Base-by-base conservation (phyloP, 2,329 filamentous ascomycete genomes). In the Calonectria hongkongensis region DNA sequence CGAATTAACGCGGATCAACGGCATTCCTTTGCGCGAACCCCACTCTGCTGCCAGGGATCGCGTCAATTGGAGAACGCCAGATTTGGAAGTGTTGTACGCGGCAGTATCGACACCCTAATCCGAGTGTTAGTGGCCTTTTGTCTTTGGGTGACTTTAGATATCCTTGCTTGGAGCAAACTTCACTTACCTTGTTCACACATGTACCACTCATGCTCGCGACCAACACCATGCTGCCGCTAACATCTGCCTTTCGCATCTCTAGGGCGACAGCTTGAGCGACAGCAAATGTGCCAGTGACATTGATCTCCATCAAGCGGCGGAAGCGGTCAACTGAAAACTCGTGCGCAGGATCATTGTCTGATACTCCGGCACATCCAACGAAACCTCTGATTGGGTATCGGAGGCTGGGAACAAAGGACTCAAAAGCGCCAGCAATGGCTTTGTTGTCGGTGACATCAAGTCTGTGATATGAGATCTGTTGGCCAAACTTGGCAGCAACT, bases 11-110 rank as follows among this genome's bases (percentile, higher is more conserved):
- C 88, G 83, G 60, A 91, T 89, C 1, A 81, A 75, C 0, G 81
- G 87, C 83, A 80, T 80, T 74, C 77, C 81, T 65, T 73, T 77
- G 56, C 84, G 83, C 30, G 83, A 84, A 58, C 83, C 87, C 88
- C 85, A 90, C 79, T 90, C 89, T 75, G 88, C 88, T 0, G 89
- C 87, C 36, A 90, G 80, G 13, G 84, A 87, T 27, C 88, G 84
- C 1, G 84, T 82, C 1, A 90, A 83, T 76, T 90, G 88, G 48
- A 88, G 86, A 3, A 90, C 86, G 0, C 87, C 89, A 0, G 88
- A 86, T 81, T 91, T 91, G 70, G 87, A 89, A 0, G 87, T 84
- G 76, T 90, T 90, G 81, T 91, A 91, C 0, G 83, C 85, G 4
- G 85, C 81, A 5, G 83, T 86, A 27, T 73, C 36, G 48, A 87